Percentiles rank a stretch among this genome's conserved stretches.
Evolutionary conservation across 2,329 filamentous ascomycete species (phyloP).

Genomic region (Sporothrix dimorphospora): DNA sequence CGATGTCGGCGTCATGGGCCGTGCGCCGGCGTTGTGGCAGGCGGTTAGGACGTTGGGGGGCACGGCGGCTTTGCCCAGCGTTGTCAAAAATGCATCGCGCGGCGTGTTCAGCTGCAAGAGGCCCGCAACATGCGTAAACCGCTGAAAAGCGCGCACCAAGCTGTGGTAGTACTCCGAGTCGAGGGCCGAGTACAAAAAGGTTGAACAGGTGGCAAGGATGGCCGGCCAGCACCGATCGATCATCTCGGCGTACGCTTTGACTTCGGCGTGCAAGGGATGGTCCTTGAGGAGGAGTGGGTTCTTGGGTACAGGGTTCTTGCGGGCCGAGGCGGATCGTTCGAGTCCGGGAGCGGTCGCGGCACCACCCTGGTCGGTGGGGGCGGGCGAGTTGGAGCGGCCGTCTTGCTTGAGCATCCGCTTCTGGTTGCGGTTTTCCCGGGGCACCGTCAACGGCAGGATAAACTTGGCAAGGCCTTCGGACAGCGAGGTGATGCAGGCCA

Average conservation of each 20-base stretch:
- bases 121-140: slow-evolving; percentile 92
- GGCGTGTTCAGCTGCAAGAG: slow-evolving; percentile 82
- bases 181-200: slow-evolving; percentile 87
- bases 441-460: slow-evolving; percentile 86
- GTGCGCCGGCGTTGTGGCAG: slow-evolving; percentile 56
- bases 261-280: slow-evolving; percentile 70
- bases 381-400: slow-evolving; percentile 49
- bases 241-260: slow-evolving; percentile 77
- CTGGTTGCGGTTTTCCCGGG: slow-evolving; percentile 64
- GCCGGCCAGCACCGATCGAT: slow-evolving; percentile 96
- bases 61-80: slow-evolving; percentile 88
- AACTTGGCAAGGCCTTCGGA: slow-evolving; percentile 94
- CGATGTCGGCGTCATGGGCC: slow-evolving; percentile 48
- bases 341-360: slow-evolving; percentile 39
- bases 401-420: slow-evolving; percentile 53
- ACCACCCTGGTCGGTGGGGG: slow-evolving; percentile 34
- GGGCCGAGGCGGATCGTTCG: slow-evolving; percentile 68
- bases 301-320: slow-evolving; percentile 75
- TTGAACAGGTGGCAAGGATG: slow-evolving; percentile 90
- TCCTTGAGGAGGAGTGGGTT: slow-evolving; percentile 80
- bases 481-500: slow-evolving; percentile 86
- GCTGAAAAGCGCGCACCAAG: slow-evolving; percentile 89
- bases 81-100: slow-evolving; percentile 92
- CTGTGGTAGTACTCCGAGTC: slow-evolving; percentile 94
- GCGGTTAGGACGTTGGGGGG: slow-evolving; percentile 75